phyloP scores from a whole-genome alignment of 768 basidiomycete species.

The Xerocomus brunneocitrinus region DNA sequence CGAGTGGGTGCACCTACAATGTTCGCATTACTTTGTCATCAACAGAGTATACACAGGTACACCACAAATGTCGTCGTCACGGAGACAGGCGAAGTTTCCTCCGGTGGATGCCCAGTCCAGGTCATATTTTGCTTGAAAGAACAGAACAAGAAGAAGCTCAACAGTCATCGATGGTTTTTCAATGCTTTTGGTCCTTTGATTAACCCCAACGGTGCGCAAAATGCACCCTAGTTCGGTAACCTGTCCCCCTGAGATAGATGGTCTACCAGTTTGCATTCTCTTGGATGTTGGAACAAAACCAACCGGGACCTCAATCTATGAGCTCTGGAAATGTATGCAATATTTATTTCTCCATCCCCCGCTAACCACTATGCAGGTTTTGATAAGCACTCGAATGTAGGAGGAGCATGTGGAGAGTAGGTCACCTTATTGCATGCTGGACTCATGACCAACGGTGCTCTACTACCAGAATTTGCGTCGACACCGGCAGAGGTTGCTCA shows the following conservation, averaged over 20 bases:
- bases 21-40: not conserved
- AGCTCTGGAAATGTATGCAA: slow-evolving; percentile 83
- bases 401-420: slow-evolving; percentile 94
- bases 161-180: slow-evolving; percentile 97
- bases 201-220: slow-evolving; percentile 66
- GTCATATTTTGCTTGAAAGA: slow-evolving; percentile 90
- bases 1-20: slow-evolving; percentile 51
- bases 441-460: not conserved
- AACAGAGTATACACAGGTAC: slow-evolving; percentile 41
- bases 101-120: slow-evolving; percentile 76
- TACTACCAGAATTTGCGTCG: slow-evolving; percentile 66
- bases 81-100: slow-evolving; percentile 73
- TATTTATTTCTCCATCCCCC: not conserved
- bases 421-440: slow-evolving; percentile 12
- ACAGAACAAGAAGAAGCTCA: slow-evolving; percentile 96
- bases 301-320: slow-evolving; percentile 90
- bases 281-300: slow-evolving; percentile 97
- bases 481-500: slow-evolving; percentile 68
- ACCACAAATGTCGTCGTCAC: slow-evolving; percentile 77
- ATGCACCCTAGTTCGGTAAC: not conserved
- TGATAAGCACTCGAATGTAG: slow-evolving; percentile 79
- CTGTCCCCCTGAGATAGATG: not conserved
- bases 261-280: slow-evolving; percentile 68
- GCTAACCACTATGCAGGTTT: slow-evolving; percentile 42
- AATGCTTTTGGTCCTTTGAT: slow-evolving; percentile 90